Evolutionary conservation across 2,329 filamentous ascomycete genomes (phyloP), one percentile per base, ranked within the genome.

Genomic region (Cladosporium sp.): DNA sequence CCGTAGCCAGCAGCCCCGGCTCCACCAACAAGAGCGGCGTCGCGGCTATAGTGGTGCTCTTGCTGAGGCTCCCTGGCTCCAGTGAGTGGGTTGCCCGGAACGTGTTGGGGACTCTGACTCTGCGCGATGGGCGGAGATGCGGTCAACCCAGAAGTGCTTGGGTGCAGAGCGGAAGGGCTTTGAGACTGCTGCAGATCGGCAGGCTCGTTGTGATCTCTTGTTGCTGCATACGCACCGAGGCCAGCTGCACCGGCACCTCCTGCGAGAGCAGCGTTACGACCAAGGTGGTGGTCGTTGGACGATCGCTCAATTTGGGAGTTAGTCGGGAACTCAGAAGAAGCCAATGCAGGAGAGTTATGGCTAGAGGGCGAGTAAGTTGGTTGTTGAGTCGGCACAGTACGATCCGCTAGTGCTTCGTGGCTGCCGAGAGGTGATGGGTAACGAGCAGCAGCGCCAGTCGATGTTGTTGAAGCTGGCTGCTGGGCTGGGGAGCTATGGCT

Each of bases 181-280:
- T 43, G 56, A 46, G 34, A 11, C 5, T 21, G 34, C 36, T 58
- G 56, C 16, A 32, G 18, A 30, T 54, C 30, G 21, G 51, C 18
- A 54, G 51, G 51, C 18, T 54, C 51, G 5, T 39, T 25, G 54
- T 64, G 67, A 13, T 68, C 65, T 21, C 64, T 64, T 5, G 64
- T 59, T 11, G 67, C 56, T 23, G 70, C 64, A 48, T 73, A 72
- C 1, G 56, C 32, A 1, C 49, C 66, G 3, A 62, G 51, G 7
- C 67, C 59, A 30, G 72, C 74, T 48, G 73, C 71, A 10, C 73
- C 76, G 46, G 72, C 72, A 21, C 74, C 76, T 43, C 70, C 75
- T 13, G 67, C 75, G 1, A 76, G 26, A 14, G 73, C 74, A n/a
- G 73, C 72, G 61, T 78, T 72, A n/a, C 73, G 71, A 32, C 73